Evolutionary conservation across 768 basidiomycete genomes (phyloP).

Genomic region (Neoboletus brunneissimus): DNA sequence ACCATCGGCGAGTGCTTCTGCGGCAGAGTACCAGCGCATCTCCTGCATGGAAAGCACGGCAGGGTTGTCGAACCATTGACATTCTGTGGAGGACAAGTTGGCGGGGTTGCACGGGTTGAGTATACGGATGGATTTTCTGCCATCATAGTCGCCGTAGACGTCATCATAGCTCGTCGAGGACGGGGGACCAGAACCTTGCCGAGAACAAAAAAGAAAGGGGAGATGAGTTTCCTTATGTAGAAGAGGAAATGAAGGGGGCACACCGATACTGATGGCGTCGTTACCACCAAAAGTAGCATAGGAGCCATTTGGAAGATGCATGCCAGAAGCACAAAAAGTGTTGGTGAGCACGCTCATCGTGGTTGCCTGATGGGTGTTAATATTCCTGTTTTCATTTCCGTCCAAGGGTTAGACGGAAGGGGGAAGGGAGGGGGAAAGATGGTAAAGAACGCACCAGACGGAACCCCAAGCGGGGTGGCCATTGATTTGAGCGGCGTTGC

Average conservation of each 20-base stretch:
- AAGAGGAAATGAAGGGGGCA: not conserved
- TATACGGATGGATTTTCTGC: constrained; percentile 74
- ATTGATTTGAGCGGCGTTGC: constrained; percentile 60
- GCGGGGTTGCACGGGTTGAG: constrained; percentile 64
- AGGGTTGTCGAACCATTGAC: constrained; percentile 72
- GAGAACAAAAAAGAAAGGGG: no score
- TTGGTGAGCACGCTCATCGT: constrained; percentile 52
- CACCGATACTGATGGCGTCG: constrained; percentile 55
- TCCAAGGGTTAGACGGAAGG: no score
- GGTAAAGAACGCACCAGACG: constrained; percentile 45
- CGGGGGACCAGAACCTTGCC: constrained; percentile 34
- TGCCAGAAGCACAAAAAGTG: constrained; percentile 75
- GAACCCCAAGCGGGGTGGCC: constrained; percentile 75
- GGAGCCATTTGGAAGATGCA: constrained; percentile 77
- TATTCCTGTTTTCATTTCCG: constrained; percentile 15
- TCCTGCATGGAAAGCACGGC: constrained; percentile 59
- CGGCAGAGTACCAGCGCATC: constrained; percentile 71
- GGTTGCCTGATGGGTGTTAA: constrained; percentile 18
- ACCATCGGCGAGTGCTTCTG: constrained; percentile 72
- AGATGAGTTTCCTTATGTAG: constrained; percentile 16
- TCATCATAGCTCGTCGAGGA: constrained; percentile 44
- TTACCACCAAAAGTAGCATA: constrained; percentile 76
- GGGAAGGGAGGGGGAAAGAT: no score
- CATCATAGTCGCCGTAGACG: constrained; percentile 75
- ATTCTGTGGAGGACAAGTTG: constrained; percentile 44